Evolutionary conservation across 1,284 basidiomycete species (phyloP), one percentile per base, ranked within the genome.

Genomic region (Microbotryum intermedium): DNA sequence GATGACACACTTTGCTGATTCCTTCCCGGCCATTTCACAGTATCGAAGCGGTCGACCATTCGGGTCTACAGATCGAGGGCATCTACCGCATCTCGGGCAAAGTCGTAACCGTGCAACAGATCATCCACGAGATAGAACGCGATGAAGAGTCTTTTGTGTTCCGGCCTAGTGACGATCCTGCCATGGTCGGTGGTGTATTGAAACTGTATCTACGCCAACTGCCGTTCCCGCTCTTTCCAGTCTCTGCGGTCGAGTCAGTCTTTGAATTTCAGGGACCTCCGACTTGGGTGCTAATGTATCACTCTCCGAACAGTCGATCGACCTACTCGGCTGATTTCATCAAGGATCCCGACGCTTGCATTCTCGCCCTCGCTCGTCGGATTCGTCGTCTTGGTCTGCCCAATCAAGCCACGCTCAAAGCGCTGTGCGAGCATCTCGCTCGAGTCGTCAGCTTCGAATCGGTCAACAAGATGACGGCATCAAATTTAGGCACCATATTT

Each of bases 391-490:
- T 97, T 30, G 88, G 92, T 0, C 76, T 83, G 0, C 85, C 97
- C 45, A 91, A 97, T 73, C 90, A 93, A 71, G 86, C 87, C 4
- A 93, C 91, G 0, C 81, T 97, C 69, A 87, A 84, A 68, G 82
- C 85, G 10, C 76, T 97, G n/a, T 77, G 95, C 20, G 88, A 94
- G 68, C 94, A 97, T 74, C 82, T 98, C 13, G 79, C 86, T 9
- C 81, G 85, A 26, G 84, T 98, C 6, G 83, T 84, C 2, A 77
- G 82, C 8, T 79, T 82, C 53, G 79, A 81, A 6, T 82, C 84
- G 23, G 82, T 82, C 73, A 97, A 95, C 75, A 97, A 95, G 77
- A 98, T 98, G 94, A 90, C 91, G 65, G 79, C 86, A 0, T 88
- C 87, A 65, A 75, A 75, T 66, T 68, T 75, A 6, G 68, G 70